Percentiles rank a stretch among this genome's conserved stretches.
Evolutionary conservation across 2,329 filamentous ascomycete genomes (phyloP).

Genomic region (Ascochyta clinopodiicola): DNA sequence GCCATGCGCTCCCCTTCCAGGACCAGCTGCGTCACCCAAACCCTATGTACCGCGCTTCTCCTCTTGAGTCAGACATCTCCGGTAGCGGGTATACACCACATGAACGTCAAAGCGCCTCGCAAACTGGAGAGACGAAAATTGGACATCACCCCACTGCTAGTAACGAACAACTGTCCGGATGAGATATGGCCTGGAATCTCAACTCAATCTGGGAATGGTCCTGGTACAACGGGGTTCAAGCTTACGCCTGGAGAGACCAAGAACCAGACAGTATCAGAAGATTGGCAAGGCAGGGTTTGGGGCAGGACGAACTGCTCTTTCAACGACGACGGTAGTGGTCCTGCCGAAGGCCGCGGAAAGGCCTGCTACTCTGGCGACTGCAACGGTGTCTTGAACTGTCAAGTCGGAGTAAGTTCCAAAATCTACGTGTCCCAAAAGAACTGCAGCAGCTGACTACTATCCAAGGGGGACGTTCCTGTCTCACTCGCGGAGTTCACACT

Average conservation of each 20-base stretch:
- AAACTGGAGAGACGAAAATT: conserved; percentile 40
- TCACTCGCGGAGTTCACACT: conserved; percentile 84
- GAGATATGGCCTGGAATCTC: conserved; percentile 78
- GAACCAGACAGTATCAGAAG: conserved; percentile 69
- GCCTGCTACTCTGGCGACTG: conserved; percentile 81
- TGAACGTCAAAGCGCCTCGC: conserved; percentile 38
- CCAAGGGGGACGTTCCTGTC: conserved; percentile 75
- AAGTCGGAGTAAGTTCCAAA: conserved; percentile 65
- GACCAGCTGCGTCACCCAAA: conserved; percentile 19
- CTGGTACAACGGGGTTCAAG: conserved; percentile 72
- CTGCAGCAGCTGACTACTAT: conserved; percentile 15
- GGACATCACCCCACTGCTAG: conserved; percentile 61
- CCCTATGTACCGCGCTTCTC: conserved; percentile 33
- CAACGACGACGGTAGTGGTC: conserved; percentile 66
- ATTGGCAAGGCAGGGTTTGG: conserved; percentile 86
- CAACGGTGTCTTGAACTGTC: conserved; percentile 71
- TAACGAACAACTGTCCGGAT: conserved; percentile 75
- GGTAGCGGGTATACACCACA: conserved; percentile 42
- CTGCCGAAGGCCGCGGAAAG: conserved; percentile 54
- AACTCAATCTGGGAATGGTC: conserved; percentile 74
- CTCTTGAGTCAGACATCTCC: conserved; percentile 30
- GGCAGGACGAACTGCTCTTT: conserved; percentile 84
- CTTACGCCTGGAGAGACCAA: conserved; percentile 64
- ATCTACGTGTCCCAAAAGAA: not conserved
- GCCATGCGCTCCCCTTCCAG: conserved; percentile 27